Percentiles rank a stretch among this genome's conserved stretches.
Evolutionary conservation across 345 rosid species (phyloP).

Genomic region (Linum tenue): DNA sequence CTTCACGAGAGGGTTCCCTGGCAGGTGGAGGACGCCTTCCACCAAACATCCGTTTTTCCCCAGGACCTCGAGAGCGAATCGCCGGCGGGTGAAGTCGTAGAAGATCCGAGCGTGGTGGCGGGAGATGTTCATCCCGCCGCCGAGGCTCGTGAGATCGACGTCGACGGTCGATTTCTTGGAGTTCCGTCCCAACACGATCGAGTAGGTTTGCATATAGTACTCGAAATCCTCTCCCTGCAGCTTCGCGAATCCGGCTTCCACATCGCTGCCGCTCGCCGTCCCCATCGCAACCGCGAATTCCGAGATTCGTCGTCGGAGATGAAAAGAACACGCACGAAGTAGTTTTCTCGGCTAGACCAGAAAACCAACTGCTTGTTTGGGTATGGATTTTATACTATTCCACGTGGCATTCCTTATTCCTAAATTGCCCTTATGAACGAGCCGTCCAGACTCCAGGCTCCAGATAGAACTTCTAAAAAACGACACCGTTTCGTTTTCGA

Average conservation of each 20-base stretch:
- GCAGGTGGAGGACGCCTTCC: conserved; percentile 96
- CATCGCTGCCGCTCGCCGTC: conserved; percentile 59
- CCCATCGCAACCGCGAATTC: too few relatives aligned
- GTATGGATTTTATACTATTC: too few relatives aligned
- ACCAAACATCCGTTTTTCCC: conserved; percentile 96
- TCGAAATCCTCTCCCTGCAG: conserved; percentile 97
- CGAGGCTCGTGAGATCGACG: conserved; percentile 87
- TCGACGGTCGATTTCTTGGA: conserved; percentile 93
- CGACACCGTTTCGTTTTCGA: too few relatives aligned
- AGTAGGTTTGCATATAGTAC: conserved; percentile 96
- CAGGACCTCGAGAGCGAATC: conserved; percentile 89
- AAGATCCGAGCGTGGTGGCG: conserved; percentile 91
- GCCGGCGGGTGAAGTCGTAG: conserved; percentile 94
- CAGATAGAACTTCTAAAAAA: too few relatives aligned
- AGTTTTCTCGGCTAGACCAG: too few relatives aligned
- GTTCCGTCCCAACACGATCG: conserved; percentile 86
- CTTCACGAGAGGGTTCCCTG: conserved; percentile 85
- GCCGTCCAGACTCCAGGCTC: too few relatives aligned
- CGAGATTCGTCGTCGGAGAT: too few relatives aligned
- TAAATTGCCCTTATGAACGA: too few relatives aligned
- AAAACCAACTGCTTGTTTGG: too few relatives aligned
- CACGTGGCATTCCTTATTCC: too few relatives aligned
- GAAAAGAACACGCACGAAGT: too few relatives aligned
- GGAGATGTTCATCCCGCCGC: conserved; percentile 97
- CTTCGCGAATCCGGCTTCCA: conserved; percentile 96